Conservation (phyloP, 1,284 basidiomycete species). For the Chalciporus sp. region DNA sequence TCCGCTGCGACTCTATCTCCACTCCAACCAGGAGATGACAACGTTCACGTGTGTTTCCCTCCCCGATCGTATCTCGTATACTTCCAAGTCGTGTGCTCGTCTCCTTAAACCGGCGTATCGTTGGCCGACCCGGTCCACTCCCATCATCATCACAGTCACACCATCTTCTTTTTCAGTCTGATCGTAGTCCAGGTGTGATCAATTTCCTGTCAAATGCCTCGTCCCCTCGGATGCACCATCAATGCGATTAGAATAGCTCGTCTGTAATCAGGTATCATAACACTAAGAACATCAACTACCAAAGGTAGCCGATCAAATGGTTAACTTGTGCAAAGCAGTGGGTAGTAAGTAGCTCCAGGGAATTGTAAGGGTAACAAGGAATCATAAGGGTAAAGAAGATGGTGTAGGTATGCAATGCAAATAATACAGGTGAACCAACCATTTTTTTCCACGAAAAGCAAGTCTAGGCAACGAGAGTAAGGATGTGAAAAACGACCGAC, state of each 20-base stretch:
- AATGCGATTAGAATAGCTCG: conserved; percentile 33
- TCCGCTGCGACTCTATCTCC: conserved; percentile 29
- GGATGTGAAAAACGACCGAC: conserved; percentile 19
- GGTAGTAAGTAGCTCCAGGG: conserved; percentile 27
- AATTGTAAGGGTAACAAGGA: conserved; percentile 25
- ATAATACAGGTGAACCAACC: conserved; percentile 37
- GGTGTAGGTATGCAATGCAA: conserved; percentile 32
- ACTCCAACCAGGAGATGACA: background rate
- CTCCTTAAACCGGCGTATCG: background rate
- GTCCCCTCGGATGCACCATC: conserved; percentile 1
- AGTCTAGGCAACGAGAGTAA: conserved; percentile 26
- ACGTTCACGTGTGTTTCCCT: background rate
- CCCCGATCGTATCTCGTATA: background rate
- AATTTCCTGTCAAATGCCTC: conserved; percentile 5
- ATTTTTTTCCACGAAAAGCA: conserved; percentile 24
- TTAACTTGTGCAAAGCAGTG: conserved; percentile 17
- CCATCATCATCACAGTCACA: conserved; percentile 12
- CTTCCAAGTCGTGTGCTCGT: background rate
- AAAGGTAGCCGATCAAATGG: conserved; percentile 26
- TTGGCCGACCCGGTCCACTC: conserved; percentile 10
- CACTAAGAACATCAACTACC: conserved; percentile 23
- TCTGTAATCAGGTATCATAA: conserved; percentile 34
- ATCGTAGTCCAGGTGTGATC: conserved; percentile 4
- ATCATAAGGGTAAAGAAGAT: conserved; percentile 21
- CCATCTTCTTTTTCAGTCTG: conserved; percentile 29